Evolutionary conservation across 768 basidiomycete genomes (phyloP).

Genomic region (Phlegmacium glaucopus): DNA sequence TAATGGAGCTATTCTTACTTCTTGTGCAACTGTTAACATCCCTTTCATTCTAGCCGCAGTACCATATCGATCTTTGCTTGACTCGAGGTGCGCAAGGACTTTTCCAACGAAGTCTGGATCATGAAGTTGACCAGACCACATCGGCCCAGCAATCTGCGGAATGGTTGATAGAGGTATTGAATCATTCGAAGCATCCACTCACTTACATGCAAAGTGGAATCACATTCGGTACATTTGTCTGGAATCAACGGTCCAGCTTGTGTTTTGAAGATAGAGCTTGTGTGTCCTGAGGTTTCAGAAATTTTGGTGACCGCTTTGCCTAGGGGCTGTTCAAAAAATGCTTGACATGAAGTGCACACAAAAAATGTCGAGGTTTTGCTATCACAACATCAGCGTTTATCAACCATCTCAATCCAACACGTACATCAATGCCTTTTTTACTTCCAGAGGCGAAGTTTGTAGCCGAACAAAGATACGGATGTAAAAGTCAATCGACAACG

Average conservation of each 20-base stretch:
- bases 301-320: constrained; percentile 65
- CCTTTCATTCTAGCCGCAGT: constrained; percentile 88
- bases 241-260: constrained; percentile 64
- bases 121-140: constrained; percentile 94
- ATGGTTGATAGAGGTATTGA: background rate
- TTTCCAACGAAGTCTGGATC: constrained; percentile 68
- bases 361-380: constrained; percentile 88
- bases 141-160: constrained; percentile 81
- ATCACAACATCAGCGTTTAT: background rate
- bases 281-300: constrained; percentile 50
- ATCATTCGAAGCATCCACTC: background rate
- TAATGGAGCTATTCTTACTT: constrained; percentile 45
- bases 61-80: constrained; percentile 62
- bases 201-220: constrained; percentile 69
- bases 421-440: constrained; percentile 79
- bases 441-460: constrained; percentile 68
- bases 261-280: constrained; percentile 69
- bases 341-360: constrained; percentile 81
- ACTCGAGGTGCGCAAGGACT: constrained; percentile 71
- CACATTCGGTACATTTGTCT: constrained; percentile 80
- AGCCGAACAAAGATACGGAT: constrained; percentile 88
- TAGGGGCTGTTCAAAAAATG: constrained; percentile 81
- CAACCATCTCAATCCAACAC: constrained; percentile 18
- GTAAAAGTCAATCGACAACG: constrained; percentile 96
- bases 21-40: constrained; percentile 88